Evolutionary conservation across 148 eudicot species (phyloP), one percentile per base, ranked within the genome.

Genomic region (Vaccinium vitisidaea): DNA sequence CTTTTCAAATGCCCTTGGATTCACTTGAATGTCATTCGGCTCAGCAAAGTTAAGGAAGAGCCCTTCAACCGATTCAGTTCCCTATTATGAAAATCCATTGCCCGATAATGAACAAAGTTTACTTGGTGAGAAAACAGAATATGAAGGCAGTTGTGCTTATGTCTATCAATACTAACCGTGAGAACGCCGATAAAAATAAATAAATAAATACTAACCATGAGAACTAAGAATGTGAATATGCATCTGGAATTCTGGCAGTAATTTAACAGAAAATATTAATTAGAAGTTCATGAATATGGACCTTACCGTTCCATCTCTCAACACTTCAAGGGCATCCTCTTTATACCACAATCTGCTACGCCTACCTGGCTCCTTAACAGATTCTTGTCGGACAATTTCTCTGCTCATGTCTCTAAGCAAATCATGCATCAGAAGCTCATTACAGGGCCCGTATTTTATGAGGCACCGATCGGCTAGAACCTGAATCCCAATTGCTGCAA

Each of bases 1-100:
- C 63, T 55, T 30, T 79, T 6, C 63, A 79, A 54, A 79, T 53
- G 63, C 81, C 65, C 54, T 79, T 53, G 81, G 63, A 79, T 79
- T 18, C 27, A 54, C n/a, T 79, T 54, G 19, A 12, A 53, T 15
- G 6, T 79, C 81, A 14, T 79, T 79, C 9, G 7, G 5, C 63
- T 55, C 23, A 8, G 81, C 13, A 19, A 55, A 55, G 67, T 53
- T 27, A 13, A 79, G 63, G 65, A 30, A 6, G n/a, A 79, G 46
- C 25, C 81, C 81, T 54, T 55, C 48, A 54, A 79, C 65, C 6
- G 23, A 6, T 30, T 53, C 63, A 30, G 46, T 79, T 49, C 65
- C 81, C 81, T 55, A 3, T 16, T 8, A 54, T 23, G 12, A 79
- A 79, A 79, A 79, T 19, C n/a, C 55, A 79, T 15, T 27, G 23